Base-by-base conservation (phyloP, 805 yeast species). In the Candida ponderosae region DNA sequence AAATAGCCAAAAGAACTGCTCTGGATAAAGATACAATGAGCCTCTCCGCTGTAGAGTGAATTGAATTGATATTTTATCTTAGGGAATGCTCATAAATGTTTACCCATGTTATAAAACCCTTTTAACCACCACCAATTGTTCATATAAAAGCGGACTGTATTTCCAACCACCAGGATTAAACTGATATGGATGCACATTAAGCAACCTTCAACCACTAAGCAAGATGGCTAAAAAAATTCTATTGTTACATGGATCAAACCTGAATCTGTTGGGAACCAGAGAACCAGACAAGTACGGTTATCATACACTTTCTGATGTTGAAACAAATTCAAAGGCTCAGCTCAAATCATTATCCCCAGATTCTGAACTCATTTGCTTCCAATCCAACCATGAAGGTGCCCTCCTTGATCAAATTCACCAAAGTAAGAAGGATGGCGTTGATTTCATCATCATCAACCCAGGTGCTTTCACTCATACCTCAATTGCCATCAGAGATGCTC, bases 391-490 rank as follows among this genome's bases (percentile, higher is more conserved):
- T 20, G 70, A 65, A 43, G 70, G 70, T 14, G 60, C 52, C 38
- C 60, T 65, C 30, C 55, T 65, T 35, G 70, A 65, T 43, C 42
- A 66, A 29, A 65, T 65, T 29, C 70, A 65, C 41, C 53, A 60
- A 45, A 68, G 68, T 10, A 59, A 57, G 40, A 40, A 40, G 23
- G 27, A 24, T 24, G 27, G 27, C 9, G 27, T 24, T 24, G 60
- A 64, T 29, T 65, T 62, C 35, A 59, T 65, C 29, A 59, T 65
- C 23, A 65, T 65, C 26, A 65, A 65, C 44, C 70, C 70, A 16
- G 70, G 70, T n/a, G 70, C 70, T 14, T 65, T 60, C 44, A 65
- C 70, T 5, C 70, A 65, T 40, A 65, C 70, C 1, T 63, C 68
- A 1, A 66, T 65, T 20, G 70, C 63, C 1, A 62, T 65, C 18